phyloP scores from a whole-genome alignment of 805 yeast species.

The Saccharomycopsis fibuligera region DNA sequence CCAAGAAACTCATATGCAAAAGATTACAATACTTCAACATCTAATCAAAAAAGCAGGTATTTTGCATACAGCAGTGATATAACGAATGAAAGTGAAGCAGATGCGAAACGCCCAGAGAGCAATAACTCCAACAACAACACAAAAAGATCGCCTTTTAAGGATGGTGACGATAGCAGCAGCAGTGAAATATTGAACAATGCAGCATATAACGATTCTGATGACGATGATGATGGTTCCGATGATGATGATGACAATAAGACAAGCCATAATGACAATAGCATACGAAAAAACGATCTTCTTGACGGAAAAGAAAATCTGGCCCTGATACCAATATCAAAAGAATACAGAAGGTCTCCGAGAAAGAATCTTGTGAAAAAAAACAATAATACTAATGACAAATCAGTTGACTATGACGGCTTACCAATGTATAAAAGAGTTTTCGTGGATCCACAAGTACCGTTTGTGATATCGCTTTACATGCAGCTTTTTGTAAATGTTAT shows the following conservation, averaged over 20 bases:
- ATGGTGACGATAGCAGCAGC: not conserved
- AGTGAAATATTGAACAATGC: not conserved
- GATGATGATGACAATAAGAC: not conserved
- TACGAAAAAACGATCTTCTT: not conserved
- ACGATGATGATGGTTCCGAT: constrained; percentile 17
- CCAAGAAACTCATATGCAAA: not conserved
- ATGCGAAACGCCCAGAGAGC: too few species aligned
- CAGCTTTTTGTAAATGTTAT: constrained; percentile 55
- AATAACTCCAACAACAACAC: not conserved
- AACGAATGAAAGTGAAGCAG: not conserved
- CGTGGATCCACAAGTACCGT: constrained; percentile 46
- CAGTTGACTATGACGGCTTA: constrained; percentile 6
- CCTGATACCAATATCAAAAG: too few species aligned
- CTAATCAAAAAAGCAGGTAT: too few species aligned
- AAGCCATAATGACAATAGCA: not conserved
- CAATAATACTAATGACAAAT: not conserved
- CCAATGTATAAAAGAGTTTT: constrained; percentile 18
- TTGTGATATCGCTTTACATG: constrained; percentile 52
- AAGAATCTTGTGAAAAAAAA: not conserved
- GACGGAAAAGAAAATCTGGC: too few species aligned
- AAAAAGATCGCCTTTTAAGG: too few species aligned
- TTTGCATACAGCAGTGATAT: not conserved
- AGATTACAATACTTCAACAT: too few species aligned
- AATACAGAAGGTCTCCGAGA: too few species aligned
- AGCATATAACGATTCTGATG: constrained; percentile 23